Evolutionary conservation across 2,329 filamentous ascomycete species (phyloP).

Genomic region (Colletotrichum liriopes): DNA sequence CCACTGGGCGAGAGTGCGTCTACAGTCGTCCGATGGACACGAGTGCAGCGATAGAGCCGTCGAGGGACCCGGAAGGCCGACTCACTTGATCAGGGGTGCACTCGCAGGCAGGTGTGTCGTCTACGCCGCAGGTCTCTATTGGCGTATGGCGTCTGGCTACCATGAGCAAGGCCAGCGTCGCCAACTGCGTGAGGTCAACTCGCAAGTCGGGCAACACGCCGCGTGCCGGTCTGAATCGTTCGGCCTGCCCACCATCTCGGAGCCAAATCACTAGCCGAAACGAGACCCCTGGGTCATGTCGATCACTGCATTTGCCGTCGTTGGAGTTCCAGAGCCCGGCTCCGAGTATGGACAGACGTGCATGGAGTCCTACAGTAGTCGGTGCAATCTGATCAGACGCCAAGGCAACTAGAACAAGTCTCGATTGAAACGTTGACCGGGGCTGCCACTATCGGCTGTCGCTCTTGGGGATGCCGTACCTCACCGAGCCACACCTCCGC

Average conservation of each 20-base stretch:
- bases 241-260: background rate
- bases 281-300: background rate
- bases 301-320: background rate
- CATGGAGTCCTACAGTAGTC: background rate
- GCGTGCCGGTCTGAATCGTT: background rate
- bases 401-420: background rate
- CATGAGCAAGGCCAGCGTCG: background rate
- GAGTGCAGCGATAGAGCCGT: too few species aligned
- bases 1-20: too few species aligned
- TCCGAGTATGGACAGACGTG: background rate
- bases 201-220: too few species aligned
- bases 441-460: too few species aligned
- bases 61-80: background rate
- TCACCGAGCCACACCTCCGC: too few species aligned
- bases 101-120: too few species aligned
- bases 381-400: background rate
- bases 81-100: background rate
- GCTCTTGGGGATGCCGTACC: too few species aligned
- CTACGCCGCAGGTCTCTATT: background rate
- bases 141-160: background rate
- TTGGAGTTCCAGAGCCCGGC: background rate
- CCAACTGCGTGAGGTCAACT: background rate
- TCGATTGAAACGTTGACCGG: too few species aligned
- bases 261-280: conserved; percentile 9
- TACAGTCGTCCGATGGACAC: too few species aligned